Evolutionary conservation across 192 early-diverging fungal genomes (phyloP).

Genomic region (Helicostylum pulchrum): DNA sequence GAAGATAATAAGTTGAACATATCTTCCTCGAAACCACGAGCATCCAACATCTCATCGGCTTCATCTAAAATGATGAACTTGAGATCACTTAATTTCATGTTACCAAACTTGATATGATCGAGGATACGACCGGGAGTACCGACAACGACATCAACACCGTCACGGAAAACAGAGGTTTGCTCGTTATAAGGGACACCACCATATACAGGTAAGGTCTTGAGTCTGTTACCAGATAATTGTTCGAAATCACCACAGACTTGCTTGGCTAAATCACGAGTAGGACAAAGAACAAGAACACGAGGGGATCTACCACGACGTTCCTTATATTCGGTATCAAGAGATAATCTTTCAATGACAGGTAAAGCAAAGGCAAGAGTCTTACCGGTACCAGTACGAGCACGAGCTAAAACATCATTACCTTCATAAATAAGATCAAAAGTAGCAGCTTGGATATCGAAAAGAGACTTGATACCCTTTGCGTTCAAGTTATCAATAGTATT

Average conservation of each 20-base stretch:
- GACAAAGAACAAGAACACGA: constrained; percentile 57
- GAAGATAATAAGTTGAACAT: constrained; percentile 77
- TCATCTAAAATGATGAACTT: constrained; percentile 72
- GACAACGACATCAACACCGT: constrained; percentile 73
- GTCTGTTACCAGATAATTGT: constrained; percentile 54
- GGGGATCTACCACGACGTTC: constrained; percentile 45
- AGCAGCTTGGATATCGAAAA: constrained; percentile 96
- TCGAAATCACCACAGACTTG: constrained; percentile 83
- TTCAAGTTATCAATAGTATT: constrained; percentile 68
- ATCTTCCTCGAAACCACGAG: constrained; percentile 75
- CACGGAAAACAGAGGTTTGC: constrained; percentile 75
- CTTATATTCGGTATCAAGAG: constrained; percentile 35
- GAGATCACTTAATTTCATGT: constrained; percentile 64
- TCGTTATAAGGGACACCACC: constrained; percentile 87
- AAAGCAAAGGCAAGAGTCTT: constrained; percentile 79
- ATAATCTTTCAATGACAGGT: constrained; percentile 66
- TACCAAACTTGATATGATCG: constrained; percentile 82
- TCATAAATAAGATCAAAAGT: constrained; percentile 70
- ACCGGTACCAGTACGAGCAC: constrained; percentile 75
- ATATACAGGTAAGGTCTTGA: constrained; percentile 73
- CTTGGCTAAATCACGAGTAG: constrained; percentile 87
- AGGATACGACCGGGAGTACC: constrained; percentile 77
- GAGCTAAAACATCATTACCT: constrained; percentile 72
- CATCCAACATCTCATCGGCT: constrained; percentile 80
- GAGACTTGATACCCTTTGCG: constrained; percentile 69